phyloP scores from a whole-genome alignment of 2,329 filamentous ascomycete species.

The Fusarium nelsonii region DNA sequence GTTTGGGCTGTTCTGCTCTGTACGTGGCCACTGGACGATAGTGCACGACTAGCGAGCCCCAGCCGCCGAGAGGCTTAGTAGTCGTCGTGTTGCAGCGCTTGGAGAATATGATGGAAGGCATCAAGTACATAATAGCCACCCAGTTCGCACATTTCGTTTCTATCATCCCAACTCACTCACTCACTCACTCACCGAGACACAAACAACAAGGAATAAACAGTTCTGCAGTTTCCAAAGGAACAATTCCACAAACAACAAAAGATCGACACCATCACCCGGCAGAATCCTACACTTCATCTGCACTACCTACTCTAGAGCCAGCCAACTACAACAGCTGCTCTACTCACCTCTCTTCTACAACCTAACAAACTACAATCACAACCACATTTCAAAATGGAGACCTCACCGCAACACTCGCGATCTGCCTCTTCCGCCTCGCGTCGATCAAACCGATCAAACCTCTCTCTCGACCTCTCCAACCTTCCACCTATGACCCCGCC shows the following conservation, averaged over 20 bases:
- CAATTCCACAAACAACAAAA: conserved; percentile 9
- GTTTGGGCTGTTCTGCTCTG: background rate
- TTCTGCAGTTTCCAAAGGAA: background rate
- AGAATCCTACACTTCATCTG: conserved; percentile 17
- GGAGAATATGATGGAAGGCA: conserved; percentile 17
- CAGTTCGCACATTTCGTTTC: conserved; percentile 20
- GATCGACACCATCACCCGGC: conserved; percentile 25
- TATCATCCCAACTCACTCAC: conserved; percentile 16
- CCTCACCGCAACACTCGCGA: conserved; percentile 55
- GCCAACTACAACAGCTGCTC: conserved; percentile 13
- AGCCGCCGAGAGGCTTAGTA: conserved; percentile 34
- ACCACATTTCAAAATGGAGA: conserved; percentile 50
- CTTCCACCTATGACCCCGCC: conserved; percentile 77
- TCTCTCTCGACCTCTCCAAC: conserved; percentile 79
- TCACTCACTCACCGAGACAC: conserved; percentile 6
- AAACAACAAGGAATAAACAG: conserved; percentile 6
- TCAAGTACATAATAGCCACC: conserved; percentile 38
- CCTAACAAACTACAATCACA: conserved; percentile 22
- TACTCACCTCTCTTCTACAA: conserved; percentile 11
- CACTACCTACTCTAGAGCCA: conserved; percentile 18
- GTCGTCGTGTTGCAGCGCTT: conserved; percentile 32
- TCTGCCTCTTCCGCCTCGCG: conserved; percentile 62
- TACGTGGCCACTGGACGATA: conserved; percentile 26
- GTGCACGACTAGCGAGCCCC: conserved; percentile 8
- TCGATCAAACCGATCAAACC: conserved; percentile 62